Evolutionary conservation across 2,329 filamentous ascomycete species (phyloP), one percentile per base, ranked within the genome.

Genomic region (Scolecobasidium constrictum): DNA sequence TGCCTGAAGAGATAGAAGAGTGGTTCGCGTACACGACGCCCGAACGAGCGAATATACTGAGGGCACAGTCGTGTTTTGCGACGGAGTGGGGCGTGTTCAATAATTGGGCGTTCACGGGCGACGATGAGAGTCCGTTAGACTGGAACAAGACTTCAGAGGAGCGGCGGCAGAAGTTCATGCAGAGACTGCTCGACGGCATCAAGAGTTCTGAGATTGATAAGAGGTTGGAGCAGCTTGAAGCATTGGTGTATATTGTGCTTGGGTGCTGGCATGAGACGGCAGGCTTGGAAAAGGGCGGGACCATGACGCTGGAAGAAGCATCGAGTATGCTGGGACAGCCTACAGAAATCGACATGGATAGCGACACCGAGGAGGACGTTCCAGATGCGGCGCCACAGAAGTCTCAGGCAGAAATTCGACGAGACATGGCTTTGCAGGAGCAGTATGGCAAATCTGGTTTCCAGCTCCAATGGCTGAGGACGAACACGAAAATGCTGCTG

Each of bases 1-100:
- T 94, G 52, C 78, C 84, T 15, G 86, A 92, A 49, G 92, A 98
- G 67, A 72, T 98, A 38, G 86, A 96, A 58, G 92, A 98, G 65
- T 98, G 92, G 92, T 98, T 98, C 62, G 79, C 82, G 42, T 95
- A 96, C 63, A 83, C 83, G 52, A 80, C 86, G 48, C 83, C 84
- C 62, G 88, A 96, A 58, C 84, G 85, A 64, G 73, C 81, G 37
- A 81, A 88, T 54, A 69, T 95, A 38, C 74, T 83, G 42, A 76
- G 80, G 42, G 81, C 84, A 16, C 84, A 85, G 55, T 71, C 77
- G 28, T 78, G 81, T 2, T 96, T 94, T 56, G 77, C 87, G 49
- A 75, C 77, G 57, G 75, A 81, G 55, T 94, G 85, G 85, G 58
- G 50, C 42, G 75, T 46, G 37, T 64, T 55, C 52, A 60, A 58